Evolutionary conservation across 2,329 filamentous ascomycete genomes (phyloP).

Genomic region (Pseudogymnoascus sp.): DNA sequence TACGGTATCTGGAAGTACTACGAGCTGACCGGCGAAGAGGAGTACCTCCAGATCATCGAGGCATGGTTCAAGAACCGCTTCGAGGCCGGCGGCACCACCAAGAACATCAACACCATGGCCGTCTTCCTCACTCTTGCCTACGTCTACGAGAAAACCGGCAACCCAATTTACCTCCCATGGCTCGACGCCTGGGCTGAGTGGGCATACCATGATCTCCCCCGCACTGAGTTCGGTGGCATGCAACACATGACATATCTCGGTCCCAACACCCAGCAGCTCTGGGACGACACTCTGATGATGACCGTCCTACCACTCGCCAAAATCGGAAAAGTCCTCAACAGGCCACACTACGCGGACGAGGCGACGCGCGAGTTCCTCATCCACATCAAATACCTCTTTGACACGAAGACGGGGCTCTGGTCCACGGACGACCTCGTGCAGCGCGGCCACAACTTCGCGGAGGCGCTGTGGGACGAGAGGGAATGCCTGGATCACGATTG

Average conservation of each 20-base stretch:
- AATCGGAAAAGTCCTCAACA: constrained; percentile 63
- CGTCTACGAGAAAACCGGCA: constrained; percentile 68
- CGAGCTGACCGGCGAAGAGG: constrained; percentile 57
- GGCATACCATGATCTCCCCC: constrained; percentile 69
- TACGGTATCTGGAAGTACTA: constrained; percentile 82
- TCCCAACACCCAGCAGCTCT: constrained; percentile 67
- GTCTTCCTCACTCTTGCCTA: constrained; percentile 69
- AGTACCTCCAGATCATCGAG: constrained; percentile 59
- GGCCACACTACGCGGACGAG: constrained; percentile 69
- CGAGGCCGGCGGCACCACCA: constrained; percentile 51
- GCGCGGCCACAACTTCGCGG: constrained; percentile 56
- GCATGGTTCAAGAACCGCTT: constrained; percentile 58
- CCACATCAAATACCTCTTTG: constrained; percentile 73
- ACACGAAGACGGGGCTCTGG: constrained; percentile 64
- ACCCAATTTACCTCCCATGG: constrained; percentile 67
- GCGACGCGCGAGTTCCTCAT: constrained; percentile 72
- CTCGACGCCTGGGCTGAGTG: constrained; percentile 77
- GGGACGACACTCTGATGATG: constrained; percentile 88
- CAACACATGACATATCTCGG: constrained; percentile 43
- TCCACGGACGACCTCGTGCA: too few species aligned
- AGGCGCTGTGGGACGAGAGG: constrained; percentile 52
- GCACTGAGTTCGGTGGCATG: constrained; percentile 58
- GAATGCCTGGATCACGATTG: constrained; percentile 74
- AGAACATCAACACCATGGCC: constrained; percentile 83
- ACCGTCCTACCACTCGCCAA: constrained; percentile 74